Evolutionary conservation across 345 rosid species (phyloP).

Genomic region (Hibiscus tridactylites): DNA sequence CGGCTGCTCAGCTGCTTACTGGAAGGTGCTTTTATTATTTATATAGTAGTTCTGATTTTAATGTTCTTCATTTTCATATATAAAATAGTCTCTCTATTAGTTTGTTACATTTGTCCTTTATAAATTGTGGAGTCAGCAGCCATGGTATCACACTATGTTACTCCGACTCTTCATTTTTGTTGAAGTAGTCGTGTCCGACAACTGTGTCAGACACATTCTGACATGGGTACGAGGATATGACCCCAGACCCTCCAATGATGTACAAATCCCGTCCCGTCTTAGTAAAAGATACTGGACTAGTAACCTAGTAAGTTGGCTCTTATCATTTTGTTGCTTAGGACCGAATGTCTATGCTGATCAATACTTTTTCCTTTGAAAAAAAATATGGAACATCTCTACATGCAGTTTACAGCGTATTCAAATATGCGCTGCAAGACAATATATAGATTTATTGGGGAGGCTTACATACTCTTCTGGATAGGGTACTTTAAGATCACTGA

Average conservation of each 20-base stretch:
- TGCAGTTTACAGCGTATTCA: not conserved
- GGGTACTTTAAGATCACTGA: not conserved
- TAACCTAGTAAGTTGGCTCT: not conserved
- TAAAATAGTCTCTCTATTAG: not conserved
- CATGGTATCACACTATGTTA: not conserved
- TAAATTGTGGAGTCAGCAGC: not conserved
- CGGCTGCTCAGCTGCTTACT: slow-evolving; percentile 70
- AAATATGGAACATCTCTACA: too few species aligned
- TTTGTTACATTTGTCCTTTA: not conserved
- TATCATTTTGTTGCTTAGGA: not conserved
- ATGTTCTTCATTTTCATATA: not conserved
- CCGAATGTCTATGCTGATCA: not conserved
- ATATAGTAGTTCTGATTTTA: not conserved
- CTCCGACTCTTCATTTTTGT: not conserved
- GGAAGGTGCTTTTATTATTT: slow-evolving; percentile 53
- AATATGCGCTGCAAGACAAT: not conserved
- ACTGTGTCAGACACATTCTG: not conserved
- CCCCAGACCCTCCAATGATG: not conserved
- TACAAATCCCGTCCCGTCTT: not conserved
- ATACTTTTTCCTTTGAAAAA: not conserved
- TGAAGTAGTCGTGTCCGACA: not conserved
- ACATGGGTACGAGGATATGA: not conserved
- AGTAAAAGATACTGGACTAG: not conserved
- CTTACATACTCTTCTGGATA: not conserved
- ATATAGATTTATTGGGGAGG: not conserved